Percentiles rank a stretch among this genome's conserved stretches.
Evolutionary conservation across 1,284 basidiomycete species (phyloP).

Genomic region (Rhodotorula mucilaginosa): DNA sequence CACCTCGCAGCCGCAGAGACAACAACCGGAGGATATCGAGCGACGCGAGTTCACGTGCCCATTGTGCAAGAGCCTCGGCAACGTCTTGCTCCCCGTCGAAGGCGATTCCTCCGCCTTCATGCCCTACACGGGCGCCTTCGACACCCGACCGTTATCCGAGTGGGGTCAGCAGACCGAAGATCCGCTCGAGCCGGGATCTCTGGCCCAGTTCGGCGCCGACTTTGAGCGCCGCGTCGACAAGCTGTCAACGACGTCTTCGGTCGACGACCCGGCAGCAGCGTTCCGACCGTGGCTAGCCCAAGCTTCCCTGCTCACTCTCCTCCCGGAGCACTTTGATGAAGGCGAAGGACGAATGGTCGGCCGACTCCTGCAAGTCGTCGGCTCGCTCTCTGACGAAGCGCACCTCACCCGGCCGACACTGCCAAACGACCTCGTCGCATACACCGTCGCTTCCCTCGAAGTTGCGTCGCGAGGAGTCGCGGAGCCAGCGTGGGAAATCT

Average conservation of each 20-base stretch:
- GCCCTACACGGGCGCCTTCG: constrained; percentile 11
- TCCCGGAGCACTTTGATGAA: constrained; percentile 17
- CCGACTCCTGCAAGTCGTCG: constrained; percentile 29
- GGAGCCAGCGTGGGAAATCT: constrained; percentile 63
- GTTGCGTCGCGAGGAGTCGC: constrained; percentile 69
- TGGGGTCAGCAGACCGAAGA: constrained; percentile 35
- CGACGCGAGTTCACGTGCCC: constrained; percentile 96
- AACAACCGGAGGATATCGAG: constrained; percentile 89
- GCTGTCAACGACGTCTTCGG: constrained; percentile 1
- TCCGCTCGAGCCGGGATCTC: constrained; percentile 46
- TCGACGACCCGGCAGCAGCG: neutral
- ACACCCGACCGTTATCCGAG: constrained; percentile 10
- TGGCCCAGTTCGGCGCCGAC: neutral
- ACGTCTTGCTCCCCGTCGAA: constrained; percentile 79
- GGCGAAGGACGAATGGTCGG: constrained; percentile 35
- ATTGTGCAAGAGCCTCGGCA: constrained; percentile 95
- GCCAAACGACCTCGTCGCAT: constrained; percentile 84
- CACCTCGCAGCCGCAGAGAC: constrained; percentile 81
- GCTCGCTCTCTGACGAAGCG: constrained; percentile 27
- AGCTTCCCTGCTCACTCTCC: constrained; percentile 15
- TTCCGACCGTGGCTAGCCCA: constrained; percentile 34
- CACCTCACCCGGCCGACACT: constrained; percentile 56
- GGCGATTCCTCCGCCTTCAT: constrained; percentile 19
- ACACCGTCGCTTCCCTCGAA: constrained; percentile 80
- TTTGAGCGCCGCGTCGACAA: constrained; percentile 9